Percentiles rank a stretch among this genome's conserved stretches.
phyloP scores from a whole-genome alignment of 257 asterid species.

The Nicotiana noctiflora region DNA sequence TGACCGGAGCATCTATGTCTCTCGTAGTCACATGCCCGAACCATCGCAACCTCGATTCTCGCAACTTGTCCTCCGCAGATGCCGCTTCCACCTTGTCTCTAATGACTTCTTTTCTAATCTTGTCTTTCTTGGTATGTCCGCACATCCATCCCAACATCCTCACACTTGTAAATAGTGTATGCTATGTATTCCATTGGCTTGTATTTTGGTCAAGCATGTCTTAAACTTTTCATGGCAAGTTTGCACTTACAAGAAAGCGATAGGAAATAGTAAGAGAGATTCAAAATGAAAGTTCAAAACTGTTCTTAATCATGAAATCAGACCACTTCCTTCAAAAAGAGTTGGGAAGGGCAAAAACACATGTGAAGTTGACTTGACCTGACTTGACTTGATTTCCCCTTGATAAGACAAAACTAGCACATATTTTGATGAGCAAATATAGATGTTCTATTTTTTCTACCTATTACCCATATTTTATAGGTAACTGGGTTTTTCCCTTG shows the following conservation, averaged over 20 bases:
- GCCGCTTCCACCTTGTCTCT: no score
- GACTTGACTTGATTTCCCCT: neutral
- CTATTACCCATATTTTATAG: neutral
- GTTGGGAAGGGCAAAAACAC: neutral
- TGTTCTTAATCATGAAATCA: neutral
- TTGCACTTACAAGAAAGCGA: neutral
- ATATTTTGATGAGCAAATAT: neutral
- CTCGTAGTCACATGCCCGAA: no score
- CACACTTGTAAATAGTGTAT: neutral
- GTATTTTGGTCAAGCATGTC: neutral
- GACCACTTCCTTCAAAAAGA: neutral
- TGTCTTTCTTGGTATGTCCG: no score
- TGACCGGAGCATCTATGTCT: no score
- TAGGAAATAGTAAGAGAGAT: neutral
- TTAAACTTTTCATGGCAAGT: neutral
- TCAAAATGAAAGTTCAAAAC: neutral
- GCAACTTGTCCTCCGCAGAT: no score
- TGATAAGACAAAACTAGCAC: neutral
- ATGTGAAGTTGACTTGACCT: neutral
- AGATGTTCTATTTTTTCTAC: neutral
- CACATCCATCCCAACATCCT: no score
- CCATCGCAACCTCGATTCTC: no score
- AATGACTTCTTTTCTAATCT: no score
- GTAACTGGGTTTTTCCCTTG: neutral
- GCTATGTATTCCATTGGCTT: neutral